Conservation (phyloP, 164 flowering plant species). For the Sextonia rubra region DNA sequence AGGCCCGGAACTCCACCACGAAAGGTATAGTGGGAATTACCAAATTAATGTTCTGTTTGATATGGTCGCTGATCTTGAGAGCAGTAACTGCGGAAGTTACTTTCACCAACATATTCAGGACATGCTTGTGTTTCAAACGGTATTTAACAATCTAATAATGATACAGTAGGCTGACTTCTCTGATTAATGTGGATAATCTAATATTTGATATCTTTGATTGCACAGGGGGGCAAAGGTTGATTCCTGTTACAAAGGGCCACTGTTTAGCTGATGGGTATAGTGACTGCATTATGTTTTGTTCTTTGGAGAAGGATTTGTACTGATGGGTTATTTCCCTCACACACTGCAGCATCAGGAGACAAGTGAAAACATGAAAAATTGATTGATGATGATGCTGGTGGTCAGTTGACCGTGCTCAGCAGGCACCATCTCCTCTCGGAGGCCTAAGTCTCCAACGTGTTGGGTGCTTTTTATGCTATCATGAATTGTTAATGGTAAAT, state of each 20-base stretch:
- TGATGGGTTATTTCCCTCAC: too few species aligned
- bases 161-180: background rate
- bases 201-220: background rate
- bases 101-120: background rate
- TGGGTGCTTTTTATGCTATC: background rate
- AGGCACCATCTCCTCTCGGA: background rate
- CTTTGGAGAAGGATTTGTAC: too few species aligned
- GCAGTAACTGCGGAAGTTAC: background rate
- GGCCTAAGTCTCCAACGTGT: background rate
- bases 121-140: background rate
- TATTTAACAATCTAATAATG: too few species aligned
- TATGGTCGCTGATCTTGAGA: background rate
- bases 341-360: background rate
- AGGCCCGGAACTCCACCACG: constrained; percentile 56
- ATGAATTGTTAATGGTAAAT: background rate
- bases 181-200: background rate
- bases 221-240: background rate
- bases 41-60: background rate
- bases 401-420: background rate
- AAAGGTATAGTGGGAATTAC: constrained; percentile 24
- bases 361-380: background rate
- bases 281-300: too few species aligned
- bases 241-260: background rate
- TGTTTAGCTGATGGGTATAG: background rate
- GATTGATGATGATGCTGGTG: background rate